These are phyloP conservation scores for Pittosporum tobira DNA, from an alignment of 129 eudicot genomes.

Conservation along the genomic window DNA sequence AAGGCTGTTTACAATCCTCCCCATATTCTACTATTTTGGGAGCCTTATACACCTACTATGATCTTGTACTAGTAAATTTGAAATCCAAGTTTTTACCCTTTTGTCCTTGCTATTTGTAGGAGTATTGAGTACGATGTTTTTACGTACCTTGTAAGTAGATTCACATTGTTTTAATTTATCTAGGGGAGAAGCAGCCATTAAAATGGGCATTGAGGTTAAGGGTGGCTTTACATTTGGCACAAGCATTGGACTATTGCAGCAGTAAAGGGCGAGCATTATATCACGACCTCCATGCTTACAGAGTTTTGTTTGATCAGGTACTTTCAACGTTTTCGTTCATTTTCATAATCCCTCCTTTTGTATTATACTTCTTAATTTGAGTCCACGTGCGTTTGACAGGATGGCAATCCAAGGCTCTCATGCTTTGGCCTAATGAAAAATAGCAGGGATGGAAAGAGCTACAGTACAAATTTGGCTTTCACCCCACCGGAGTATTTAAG, in stretches of 20 bases:
- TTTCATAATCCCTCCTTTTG: neutral
- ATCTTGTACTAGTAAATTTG: too few relatives aligned
- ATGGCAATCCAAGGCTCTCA: slow-evolving; percentile 80
- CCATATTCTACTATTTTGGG: too few relatives aligned
- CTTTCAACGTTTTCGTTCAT: neutral
- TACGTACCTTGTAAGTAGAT: too few relatives aligned
- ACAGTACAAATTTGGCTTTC: slow-evolving; percentile 86
- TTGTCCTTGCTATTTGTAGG: too few relatives aligned
- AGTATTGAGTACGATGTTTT: too few relatives aligned
- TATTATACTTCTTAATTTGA: slow-evolving; percentile 8
- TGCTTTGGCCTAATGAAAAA: slow-evolving; percentile 89
- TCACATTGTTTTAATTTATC: slow-evolving; percentile 3
- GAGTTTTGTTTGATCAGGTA: slow-evolving; percentile 83
- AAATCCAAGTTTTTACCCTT: too few relatives aligned
- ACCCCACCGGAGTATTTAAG: slow-evolving; percentile 84
- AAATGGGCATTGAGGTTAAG: slow-evolving; percentile 86
- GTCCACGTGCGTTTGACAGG: slow-evolving; percentile 36
- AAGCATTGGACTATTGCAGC: slow-evolving; percentile 79
- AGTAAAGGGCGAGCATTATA: slow-evolving; percentile 64
- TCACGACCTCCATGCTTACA: slow-evolving; percentile 84
- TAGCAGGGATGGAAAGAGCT: slow-evolving; percentile 87
- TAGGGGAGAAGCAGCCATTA: slow-evolving; percentile 77
- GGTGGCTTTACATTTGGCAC: slow-evolving; percentile 70
- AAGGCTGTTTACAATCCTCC: neutral
- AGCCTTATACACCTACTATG: too few relatives aligned